Conservation (phyloP, 805 yeast genomes). For the Yarrowia yakushimensis region DNA sequence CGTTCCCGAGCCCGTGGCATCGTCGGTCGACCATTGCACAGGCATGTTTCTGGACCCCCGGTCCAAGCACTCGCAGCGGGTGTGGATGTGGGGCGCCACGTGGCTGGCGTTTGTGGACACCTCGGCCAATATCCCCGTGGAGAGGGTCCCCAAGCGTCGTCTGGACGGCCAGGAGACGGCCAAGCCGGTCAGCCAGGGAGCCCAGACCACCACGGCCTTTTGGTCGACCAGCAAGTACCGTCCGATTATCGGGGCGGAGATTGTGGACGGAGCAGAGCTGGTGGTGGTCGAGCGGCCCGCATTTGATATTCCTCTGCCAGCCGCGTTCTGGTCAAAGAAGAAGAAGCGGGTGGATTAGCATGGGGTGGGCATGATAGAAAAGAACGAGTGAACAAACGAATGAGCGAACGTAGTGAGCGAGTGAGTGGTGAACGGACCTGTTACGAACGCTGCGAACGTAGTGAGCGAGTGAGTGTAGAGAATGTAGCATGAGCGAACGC, state of each 20-base stretch:
- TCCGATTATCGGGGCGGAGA: constrained; percentile 61
- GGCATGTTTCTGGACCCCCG: constrained; percentile 58
- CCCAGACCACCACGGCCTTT: constrained; percentile 43
- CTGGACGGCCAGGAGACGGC: constrained; percentile 43
- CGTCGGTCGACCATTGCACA: constrained; percentile 61
- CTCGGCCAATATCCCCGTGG: constrained; percentile 51
- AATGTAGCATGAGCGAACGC: no score
- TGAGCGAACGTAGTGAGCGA: background rate
- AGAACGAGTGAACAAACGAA: background rate
- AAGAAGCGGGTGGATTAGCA: constrained; percentile 28
- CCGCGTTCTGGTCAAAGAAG: constrained; percentile 41
- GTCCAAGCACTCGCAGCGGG: constrained; percentile 38
- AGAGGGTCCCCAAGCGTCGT: constrained; percentile 41
- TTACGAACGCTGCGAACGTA: no score
- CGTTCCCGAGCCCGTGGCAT: constrained; percentile 61
- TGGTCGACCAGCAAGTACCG: constrained; percentile 76
- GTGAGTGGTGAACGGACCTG: no score
- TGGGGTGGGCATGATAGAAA: no score
- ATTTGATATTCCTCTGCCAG: constrained; percentile 44
- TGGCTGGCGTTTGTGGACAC: constrained; percentile 80
- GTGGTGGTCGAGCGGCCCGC: constrained; percentile 75
- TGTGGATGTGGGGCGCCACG: constrained; percentile 85
- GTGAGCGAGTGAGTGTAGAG: no score
- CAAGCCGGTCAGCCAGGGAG: constrained; percentile 31
- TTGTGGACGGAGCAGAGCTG: constrained; percentile 54